These are phyloP conservation scores for Hordeum marinum DNA, from an alignment of 176 grass and related monocot species.

Conservation along the genomic window DNA sequence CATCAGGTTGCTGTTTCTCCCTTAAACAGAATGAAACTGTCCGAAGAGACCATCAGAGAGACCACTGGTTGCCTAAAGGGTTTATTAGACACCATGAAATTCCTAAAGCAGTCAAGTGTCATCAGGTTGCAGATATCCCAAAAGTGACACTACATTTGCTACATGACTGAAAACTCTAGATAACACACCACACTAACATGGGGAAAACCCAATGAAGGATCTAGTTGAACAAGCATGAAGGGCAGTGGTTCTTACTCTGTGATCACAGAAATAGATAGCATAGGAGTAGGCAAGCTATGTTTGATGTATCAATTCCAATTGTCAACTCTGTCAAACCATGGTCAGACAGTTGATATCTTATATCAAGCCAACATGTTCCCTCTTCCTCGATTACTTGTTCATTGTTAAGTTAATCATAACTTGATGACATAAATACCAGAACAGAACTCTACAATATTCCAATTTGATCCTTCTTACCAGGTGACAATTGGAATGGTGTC, in stretches of 20 bases:
- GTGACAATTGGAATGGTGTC: no score
- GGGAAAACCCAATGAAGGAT: neutral
- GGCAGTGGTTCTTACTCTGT: neutral
- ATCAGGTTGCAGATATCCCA: conserved; percentile 33
- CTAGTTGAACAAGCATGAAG: neutral
- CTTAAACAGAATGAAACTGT: no score
- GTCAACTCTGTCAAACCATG: neutral
- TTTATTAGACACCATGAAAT: conserved; percentile 27
- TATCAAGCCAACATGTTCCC: neutral
- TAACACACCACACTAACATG: no score
- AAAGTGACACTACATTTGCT: neutral
- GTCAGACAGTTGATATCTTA: neutral
- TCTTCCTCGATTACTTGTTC: neutral
- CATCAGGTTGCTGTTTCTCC: no score
- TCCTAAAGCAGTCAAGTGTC: conserved; percentile 31
- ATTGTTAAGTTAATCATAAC: neutral
- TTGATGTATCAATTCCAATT: neutral
- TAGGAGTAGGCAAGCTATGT: neutral
- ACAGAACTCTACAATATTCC: neutral
- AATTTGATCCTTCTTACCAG: neutral
- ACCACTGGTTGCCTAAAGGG: conserved; percentile 33
- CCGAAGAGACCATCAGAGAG: no score
- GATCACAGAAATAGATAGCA: neutral
- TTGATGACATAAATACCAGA: neutral
- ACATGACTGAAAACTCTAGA: neutral